Evolutionary conservation across 2,329 filamentous ascomycete species (phyloP).

Genomic region (Neopestalotiopsis rosae): DNA sequence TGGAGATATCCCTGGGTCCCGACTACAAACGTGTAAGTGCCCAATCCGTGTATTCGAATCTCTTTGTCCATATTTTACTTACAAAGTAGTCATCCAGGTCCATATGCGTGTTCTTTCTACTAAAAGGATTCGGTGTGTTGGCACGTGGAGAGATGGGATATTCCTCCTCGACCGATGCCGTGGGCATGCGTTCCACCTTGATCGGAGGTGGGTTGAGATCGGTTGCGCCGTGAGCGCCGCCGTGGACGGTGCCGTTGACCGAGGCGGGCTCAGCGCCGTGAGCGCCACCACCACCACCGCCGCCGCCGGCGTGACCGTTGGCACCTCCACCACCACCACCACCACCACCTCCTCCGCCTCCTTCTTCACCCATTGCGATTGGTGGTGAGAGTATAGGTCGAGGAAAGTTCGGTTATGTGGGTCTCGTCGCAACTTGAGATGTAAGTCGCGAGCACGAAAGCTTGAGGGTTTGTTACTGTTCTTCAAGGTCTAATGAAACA

Average conservation of each 20-base stretch:
- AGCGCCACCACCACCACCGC: slow-evolving; percentile 3
- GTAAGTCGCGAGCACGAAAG: neutral
- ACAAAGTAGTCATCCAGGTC: slow-evolving; percentile 54
- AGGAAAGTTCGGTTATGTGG: neutral
- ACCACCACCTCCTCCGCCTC: neutral
- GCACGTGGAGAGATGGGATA: slow-evolving; percentile 28
- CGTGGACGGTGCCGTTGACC: neutral
- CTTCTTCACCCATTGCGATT: slow-evolving; percentile 11
- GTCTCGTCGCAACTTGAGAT: neutral
- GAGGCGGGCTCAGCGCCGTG: slow-evolving; percentile 12
- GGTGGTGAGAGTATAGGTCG: neutral
- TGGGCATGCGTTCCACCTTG: neutral
- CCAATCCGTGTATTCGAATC: slow-evolving; percentile 11
- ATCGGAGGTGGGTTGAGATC: slow-evolving; percentile 1
- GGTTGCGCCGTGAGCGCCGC: neutral
- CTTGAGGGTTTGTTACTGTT: neutral
- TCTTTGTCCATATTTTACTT: slow-evolving; percentile 21
- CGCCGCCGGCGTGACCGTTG: neutral
- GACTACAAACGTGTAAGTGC: slow-evolving; percentile 31
- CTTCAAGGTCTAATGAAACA: neutral
- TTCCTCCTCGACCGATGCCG: neutral
- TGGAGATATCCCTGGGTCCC: slow-evolving; percentile 71
- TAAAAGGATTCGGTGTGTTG: slow-evolving; percentile 37
- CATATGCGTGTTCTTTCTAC: slow-evolving; percentile 37
- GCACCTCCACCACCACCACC: neutral